phyloP scores from a whole-genome alignment of 257 asterid genomes.

The Lithospermum erythrorhizon region DNA sequence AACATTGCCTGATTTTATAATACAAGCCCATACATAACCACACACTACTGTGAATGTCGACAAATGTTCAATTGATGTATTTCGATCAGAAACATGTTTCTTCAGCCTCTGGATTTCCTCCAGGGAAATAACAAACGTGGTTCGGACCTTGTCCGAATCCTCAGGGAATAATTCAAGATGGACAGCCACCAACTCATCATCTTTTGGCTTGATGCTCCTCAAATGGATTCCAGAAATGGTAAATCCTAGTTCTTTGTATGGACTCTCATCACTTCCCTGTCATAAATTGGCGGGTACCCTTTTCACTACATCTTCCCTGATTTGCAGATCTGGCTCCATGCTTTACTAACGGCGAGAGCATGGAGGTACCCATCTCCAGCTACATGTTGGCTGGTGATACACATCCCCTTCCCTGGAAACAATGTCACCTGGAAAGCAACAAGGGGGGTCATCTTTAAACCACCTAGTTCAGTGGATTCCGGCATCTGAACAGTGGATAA shows the following conservation, averaged over 20 bases:
- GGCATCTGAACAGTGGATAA: slow-evolving; percentile 19
- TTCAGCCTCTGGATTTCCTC: slow-evolving; percentile 17
- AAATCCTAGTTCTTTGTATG: slow-evolving; percentile 11
- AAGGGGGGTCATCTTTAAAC: slow-evolving; percentile 6
- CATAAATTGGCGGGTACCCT: slow-evolving; percentile 10
- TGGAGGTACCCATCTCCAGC: slow-evolving; percentile 25
- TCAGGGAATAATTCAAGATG: too few species aligned
- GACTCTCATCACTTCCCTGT: slow-evolving; percentile 15
- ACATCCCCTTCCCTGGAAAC: slow-evolving; percentile 25
- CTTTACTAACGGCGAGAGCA: slow-evolving; percentile 17
- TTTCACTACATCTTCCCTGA: slow-evolving; percentile 4
- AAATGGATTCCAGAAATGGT: slow-evolving; percentile 6
- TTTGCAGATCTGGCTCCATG: slow-evolving; percentile 20
- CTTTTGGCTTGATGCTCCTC: too few species aligned
- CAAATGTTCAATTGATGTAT: slow-evolving; percentile 1
- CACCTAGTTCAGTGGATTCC: not conserved
- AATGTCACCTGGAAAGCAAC: slow-evolving; percentile 28
- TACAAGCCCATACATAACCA: slow-evolving; percentile 33
- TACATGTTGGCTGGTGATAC: slow-evolving; percentile 22
- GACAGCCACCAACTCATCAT: too few species aligned
- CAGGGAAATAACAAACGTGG: slow-evolving; percentile 17
- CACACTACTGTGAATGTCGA: slow-evolving; percentile 28
- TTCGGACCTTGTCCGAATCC: slow-evolving; percentile 17
- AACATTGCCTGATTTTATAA: slow-evolving; percentile 7
- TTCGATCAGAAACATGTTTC: slow-evolving; percentile 6